phyloP scores from a whole-genome alignment of 2,329 filamentous ascomycete species.

The Cytospora piceae region DNA sequence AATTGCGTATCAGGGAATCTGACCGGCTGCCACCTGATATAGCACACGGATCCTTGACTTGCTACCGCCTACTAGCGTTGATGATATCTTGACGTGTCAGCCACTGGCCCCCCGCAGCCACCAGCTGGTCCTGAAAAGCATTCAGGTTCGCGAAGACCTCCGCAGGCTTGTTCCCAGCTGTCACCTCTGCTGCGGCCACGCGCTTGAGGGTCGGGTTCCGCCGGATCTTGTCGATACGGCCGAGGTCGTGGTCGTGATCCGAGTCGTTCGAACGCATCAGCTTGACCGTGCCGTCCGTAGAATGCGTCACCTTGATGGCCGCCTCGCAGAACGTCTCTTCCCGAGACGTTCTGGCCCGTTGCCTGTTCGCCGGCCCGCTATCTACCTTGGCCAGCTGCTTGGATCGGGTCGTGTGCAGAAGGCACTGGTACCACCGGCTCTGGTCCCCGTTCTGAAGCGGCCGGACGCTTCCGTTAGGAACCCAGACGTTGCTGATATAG shows the following conservation, averaged over 20 bases:
- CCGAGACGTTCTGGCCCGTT: not conserved
- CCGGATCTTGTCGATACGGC: not conserved
- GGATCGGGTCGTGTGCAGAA: constrained; percentile 1
- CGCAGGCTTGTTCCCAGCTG: not conserved
- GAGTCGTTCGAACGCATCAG: constrained; percentile 3
- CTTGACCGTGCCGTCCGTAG: not conserved
- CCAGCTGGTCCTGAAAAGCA: not conserved
- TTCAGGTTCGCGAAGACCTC: not conserved
- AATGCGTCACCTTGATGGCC: constrained; percentile 3
- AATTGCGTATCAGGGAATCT: not conserved
- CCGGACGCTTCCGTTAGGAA: not conserved
- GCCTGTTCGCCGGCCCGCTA: constrained; percentile 1
- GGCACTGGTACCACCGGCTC: constrained; percentile 1
- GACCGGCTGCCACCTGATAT: not conserved
- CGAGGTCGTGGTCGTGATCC: constrained; percentile 1
- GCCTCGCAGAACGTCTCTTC: constrained; percentile 2
- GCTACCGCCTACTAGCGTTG: not conserved
- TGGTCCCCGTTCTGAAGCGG: constrained; percentile 1
- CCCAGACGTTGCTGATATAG: not conserved
- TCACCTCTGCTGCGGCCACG: not conserved
- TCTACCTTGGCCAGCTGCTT: not conserved
- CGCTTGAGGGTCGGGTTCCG: constrained; percentile 1
- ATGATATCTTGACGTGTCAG: not conserved
- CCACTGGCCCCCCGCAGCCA: not conserved
- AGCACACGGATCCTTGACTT: not conserved